Evolutionary conservation across 2,329 filamentous ascomycete genomes (phyloP).

Genomic region (Nemania serpens): DNA sequence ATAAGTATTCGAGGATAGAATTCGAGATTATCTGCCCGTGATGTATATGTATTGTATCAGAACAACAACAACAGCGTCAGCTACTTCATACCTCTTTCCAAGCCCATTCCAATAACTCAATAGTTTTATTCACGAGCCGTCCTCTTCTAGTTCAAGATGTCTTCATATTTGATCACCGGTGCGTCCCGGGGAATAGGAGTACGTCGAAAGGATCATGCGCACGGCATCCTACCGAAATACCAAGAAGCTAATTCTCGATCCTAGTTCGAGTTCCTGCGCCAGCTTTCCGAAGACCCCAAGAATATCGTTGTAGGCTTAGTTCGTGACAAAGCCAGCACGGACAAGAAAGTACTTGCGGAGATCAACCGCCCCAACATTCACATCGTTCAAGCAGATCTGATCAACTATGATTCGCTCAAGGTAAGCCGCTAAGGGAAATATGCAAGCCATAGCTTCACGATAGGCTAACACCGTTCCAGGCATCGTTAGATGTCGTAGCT

Average conservation of each 20-base stretch:
- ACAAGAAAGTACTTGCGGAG: conserved; percentile 49
- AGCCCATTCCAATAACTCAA: too few species aligned
- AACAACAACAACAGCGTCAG: not conserved
- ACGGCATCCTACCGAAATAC: not conserved
- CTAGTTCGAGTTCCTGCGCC: conserved; percentile 54
- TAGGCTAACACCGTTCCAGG: conserved; percentile 16
- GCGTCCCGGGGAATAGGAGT: conserved; percentile 37
- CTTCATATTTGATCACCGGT: conserved; percentile 35
- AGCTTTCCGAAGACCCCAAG: conserved; percentile 48
- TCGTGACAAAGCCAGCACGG: conserved; percentile 50
- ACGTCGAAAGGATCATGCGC: conserved; percentile 13
- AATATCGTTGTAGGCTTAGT: conserved; percentile 55
- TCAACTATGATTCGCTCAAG: conserved; percentile 47
- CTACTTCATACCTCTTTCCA: not conserved
- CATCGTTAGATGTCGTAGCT: conserved; percentile 32
- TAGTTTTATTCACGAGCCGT: not conserved
- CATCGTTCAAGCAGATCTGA: conserved; percentile 53
- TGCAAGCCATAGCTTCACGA: not conserved
- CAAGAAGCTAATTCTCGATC: not conserved
- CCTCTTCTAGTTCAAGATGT: conserved; percentile 21
- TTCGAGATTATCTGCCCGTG: not conserved
- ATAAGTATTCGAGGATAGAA: not conserved
- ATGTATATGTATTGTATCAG: not conserved
- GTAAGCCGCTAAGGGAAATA: conserved; percentile 18
- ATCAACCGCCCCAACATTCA: conserved; percentile 49